A percentile compares a stretch with the other conserved stretches of the same genome.
Evolutionary conservation across 78 protist genomes (phyloP).

Genomic region (Dictyostelium firmibasis): DNA sequence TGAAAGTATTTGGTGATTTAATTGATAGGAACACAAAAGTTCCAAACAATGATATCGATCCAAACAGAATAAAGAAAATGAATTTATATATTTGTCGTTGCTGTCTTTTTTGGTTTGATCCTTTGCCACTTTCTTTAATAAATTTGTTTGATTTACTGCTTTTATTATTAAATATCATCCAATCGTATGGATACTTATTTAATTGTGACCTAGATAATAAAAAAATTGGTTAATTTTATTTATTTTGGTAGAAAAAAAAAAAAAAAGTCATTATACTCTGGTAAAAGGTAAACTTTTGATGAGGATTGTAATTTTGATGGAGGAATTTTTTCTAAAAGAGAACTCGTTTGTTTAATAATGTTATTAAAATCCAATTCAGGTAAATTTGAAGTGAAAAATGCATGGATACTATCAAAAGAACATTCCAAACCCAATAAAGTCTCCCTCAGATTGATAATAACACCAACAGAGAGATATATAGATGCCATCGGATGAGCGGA

Average conservation of each 20-base stretch:
- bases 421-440: conserved; percentile 44
- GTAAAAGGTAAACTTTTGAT: neutral
- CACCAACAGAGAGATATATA: conserved; percentile 41
- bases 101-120: neutral
- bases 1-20: conserved; percentile 1
- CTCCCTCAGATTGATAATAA: conserved; percentile 27
- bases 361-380: conserved; percentile 65
- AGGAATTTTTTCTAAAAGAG: conserved; percentile 33
- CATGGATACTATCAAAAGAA: conserved; percentile 45
- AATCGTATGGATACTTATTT: conserved; percentile 47
- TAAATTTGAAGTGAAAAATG: conserved; percentile 28
- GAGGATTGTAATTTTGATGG: conserved; percentile 49
- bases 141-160: neutral
- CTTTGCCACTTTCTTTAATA: neutral
- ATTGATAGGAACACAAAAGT: neutral
- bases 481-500: conserved; percentile 65
- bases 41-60: conserved; percentile 21
- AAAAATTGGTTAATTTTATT: neutral
- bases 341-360: conserved; percentile 35
- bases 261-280: conserved; percentile 14
- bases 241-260: neutral
- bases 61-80: conserved; percentile 28
- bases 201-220: conserved; percentile 47
- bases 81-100: conserved; percentile 17
- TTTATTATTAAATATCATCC: conserved; percentile 39